Conservation (phyloP, 2,329 filamentous ascomycete genomes). For the Sordariomycetes sp. region DNA sequence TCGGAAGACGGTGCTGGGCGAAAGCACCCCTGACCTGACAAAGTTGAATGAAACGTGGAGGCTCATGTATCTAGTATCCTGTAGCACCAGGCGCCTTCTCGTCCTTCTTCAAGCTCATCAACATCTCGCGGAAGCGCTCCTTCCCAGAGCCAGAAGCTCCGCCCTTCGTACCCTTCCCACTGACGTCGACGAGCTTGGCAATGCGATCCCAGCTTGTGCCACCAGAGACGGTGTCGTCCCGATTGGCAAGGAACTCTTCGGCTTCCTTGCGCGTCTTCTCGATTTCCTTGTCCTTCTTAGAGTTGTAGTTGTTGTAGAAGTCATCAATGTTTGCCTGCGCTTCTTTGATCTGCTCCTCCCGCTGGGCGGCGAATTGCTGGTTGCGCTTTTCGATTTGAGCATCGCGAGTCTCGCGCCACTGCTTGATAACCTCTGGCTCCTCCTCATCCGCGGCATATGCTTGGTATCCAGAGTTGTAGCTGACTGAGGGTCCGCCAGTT, state of each 20-base stretch:
- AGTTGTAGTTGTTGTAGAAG: conserved; percentile 99
- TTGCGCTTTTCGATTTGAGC: conserved; percentile 74
- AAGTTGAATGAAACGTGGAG: too few relatives aligned
- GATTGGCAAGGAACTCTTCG: conserved; percentile 79
- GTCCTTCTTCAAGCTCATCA: conserved; percentile 84
- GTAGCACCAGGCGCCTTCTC: conserved; percentile 68
- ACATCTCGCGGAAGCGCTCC: conserved; percentile 87
- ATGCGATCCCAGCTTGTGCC: conserved; percentile 99
- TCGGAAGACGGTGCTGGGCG: too few relatives aligned
- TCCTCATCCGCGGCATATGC: conserved; percentile 58
- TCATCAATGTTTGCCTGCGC: conserved; percentile 94
- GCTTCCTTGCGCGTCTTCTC: conserved; percentile 84
- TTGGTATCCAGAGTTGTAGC: conserved; percentile 53
- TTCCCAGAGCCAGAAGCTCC: conserved; percentile 88
- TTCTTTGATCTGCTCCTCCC: conserved; percentile 76
- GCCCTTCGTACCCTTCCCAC: conserved; percentile 81
- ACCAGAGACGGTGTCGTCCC: conserved; percentile 88
- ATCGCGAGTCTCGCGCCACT: conserved; percentile 89
- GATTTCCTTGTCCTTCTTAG: conserved; percentile 91
- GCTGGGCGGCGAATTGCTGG: conserved; percentile 73
- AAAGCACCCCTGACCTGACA: too few relatives aligned
- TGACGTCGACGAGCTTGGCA: conserved; percentile 93
- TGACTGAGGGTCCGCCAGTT: conserved; percentile 61
- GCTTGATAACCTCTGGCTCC: conserved; percentile 79
- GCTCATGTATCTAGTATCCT: conserved; percentile 38